Base-by-base conservation (phyloP, 176 grass and related monocot species). In the Eragrostis curvula region DNA sequence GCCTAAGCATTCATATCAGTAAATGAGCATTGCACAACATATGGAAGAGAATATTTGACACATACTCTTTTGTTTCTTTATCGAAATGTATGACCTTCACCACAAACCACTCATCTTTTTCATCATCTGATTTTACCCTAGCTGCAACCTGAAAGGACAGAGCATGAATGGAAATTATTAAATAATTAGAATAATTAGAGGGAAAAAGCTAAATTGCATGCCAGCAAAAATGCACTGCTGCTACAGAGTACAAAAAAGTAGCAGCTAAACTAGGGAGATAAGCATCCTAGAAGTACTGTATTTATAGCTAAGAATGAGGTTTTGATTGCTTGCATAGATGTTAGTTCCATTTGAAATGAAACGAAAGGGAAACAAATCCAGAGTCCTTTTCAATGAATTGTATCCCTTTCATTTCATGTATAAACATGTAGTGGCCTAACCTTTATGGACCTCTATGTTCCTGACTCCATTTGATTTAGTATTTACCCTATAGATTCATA, bases 51-150 rank as follows among this genome's bases (percentile, higher is more conserved):
- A 55, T 24, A 77, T 77, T 57, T 30, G 74, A 70, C 78, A 58
- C 96, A 72, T 96, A 98, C 96, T 98, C 91, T 91, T 90, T 98
- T 29, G 93, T 79, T 77, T 98, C 96, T 83, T 95, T 98, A 60
- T 98, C 96, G 27, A 98, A 93, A 84, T 93, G 91, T 70, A 88
- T 93, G 46, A 98, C 96, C 90, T 98, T 98, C 50, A 95, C 91
- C 65, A 98, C 81, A 77, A 98, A 75, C 93, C 96, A 98, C 62
- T 98, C 96, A 51, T 98, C 90, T 82, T 98, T 98, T 73, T 96
- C 93, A 69, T 96, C 89, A 79, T 96, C 96, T 77, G 82, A 78
- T 17, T 90, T 89, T 53, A 98, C 93, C 83, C 85, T 90, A 86
- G 93, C 96, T 68, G 96, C 96, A 73, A 98, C 96, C 96, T 98